Base-by-base conservation (phyloP, 2,329 filamentous ascomycete species). In the Talaromyces sp. region DNA sequence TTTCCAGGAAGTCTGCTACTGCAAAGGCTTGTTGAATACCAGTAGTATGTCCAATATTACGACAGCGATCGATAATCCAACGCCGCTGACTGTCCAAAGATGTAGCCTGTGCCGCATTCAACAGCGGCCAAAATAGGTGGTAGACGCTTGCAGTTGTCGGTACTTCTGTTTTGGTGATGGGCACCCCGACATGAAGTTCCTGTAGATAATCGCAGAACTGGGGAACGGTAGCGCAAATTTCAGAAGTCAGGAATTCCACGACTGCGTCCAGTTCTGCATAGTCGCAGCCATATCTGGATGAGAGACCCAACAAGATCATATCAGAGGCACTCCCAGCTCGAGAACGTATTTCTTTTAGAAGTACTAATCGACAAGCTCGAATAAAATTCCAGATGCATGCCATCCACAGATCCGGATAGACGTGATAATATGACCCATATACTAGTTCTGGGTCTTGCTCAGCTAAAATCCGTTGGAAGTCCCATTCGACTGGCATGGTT, bases 331-430 rank as follows among this genome's bases (percentile, higher is more conserved):
- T 31, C 10, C 35, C 8, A 16, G 65, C 13, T 41, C 63, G 62
- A 9, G n/a, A 7, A n/a, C 58, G 59, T 14, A 68, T 66, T 39
- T 68, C 66, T 3, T 48, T 31, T 35, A 68, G 65, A 7, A 68
- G 37, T 11, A 68, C 45, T 14, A 68, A 37, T 35, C 66, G 66
- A 39, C 60, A 68, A 37, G 64, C 62, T n/a, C 65, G 66, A 24
- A 67, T 50, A 48, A 66, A 62, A 43, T 68, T 68, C 66, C 67
- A 66, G 10, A 65, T 60, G 35, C 52, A 64, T 43, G 67, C 56
- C 10, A 64, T 41, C 67, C 67, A 68, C 19, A 62, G 50, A 62
- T 68, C 67, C 1, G 66, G 45, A 41, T 68, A 68, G 39, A 61
- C 37, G 39, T 67, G 66, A 33, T 62, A 60, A 2, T 63, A 54